Conservation (phyloP, 208 protist genomes). For the Porcisia hertigi region DNA sequence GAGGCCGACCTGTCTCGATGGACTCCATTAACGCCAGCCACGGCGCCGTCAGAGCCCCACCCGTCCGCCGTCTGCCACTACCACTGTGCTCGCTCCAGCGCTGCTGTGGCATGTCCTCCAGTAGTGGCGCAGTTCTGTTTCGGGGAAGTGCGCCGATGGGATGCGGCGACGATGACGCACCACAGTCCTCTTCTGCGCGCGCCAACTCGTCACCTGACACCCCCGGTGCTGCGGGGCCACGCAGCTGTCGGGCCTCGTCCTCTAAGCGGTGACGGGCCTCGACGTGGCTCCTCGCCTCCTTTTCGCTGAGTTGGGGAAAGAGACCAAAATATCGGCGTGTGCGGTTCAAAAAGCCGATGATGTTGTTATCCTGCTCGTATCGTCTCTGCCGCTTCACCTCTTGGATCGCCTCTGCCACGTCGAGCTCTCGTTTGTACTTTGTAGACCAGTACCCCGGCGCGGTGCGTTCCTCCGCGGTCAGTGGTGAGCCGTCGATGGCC, state of each 20-base stretch:
- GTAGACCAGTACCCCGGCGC: conserved; percentile 43
- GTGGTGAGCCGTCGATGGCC: conserved; percentile 69
- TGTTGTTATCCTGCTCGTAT: conserved; percentile 57
- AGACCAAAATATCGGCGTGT: conserved; percentile 50
- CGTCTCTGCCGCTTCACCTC: conserved; percentile 57
- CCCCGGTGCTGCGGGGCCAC: neutral
- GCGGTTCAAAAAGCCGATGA: conserved; percentile 49
- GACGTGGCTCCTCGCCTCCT: conserved; percentile 36
- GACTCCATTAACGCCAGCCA: conserved; percentile 76
- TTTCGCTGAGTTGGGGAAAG: conserved; percentile 53
- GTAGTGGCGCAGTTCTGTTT: neutral
- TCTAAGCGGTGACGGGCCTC: conserved; percentile 41
- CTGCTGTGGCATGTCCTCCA: neutral
- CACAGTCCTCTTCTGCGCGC: neutral
- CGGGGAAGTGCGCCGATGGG: conserved; percentile 9
- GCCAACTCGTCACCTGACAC: neutral
- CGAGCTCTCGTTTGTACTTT: conserved; percentile 71
- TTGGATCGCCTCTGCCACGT: conserved; percentile 68
- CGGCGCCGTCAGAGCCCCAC: conserved; percentile 24
- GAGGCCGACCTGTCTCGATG: conserved; percentile 60
- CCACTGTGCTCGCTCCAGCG: neutral
- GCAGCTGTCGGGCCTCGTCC: conserved; percentile 31
- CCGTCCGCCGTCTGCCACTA: neutral
- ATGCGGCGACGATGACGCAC: neutral
- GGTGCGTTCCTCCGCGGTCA: conserved; percentile 47